Percentiles rank a stretch among this genome's conserved stretches.
Conservation (phyloP, 2,329 filamentous ascomycete species). For the Colletotrichum sp. region DNA sequence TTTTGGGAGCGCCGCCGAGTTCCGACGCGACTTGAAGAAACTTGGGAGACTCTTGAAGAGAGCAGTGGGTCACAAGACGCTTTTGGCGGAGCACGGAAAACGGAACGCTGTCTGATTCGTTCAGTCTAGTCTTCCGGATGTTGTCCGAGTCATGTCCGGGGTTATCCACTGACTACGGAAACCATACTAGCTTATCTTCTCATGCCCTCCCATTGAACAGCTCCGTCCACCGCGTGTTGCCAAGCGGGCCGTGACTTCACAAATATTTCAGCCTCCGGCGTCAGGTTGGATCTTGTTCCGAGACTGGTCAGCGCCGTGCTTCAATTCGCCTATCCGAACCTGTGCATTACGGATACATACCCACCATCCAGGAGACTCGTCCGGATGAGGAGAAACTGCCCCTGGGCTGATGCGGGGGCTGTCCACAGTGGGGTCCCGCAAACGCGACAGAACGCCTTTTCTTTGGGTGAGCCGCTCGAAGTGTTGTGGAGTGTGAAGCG, state of each 20-base stretch:
- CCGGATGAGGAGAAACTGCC: constrained; percentile 27
- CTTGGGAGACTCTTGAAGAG: not conserved
- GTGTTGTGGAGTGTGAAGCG: constrained; percentile 27
- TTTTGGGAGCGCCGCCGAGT: not conserved
- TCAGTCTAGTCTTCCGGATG: not conserved
- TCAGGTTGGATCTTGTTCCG: constrained; percentile 22
- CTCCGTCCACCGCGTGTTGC: constrained; percentile 23
- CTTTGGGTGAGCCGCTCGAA: constrained; percentile 26
- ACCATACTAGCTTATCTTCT: constrained; percentile 22
- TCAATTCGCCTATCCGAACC: not conserved
- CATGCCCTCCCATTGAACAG: constrained; percentile 29
- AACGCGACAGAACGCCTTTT: constrained; percentile 28
- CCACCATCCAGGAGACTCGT: constrained; percentile 26
- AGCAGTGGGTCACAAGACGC: not conserved
- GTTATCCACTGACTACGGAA: not conserved
- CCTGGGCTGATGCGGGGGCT: constrained; percentile 27
- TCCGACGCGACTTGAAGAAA: constrained; percentile 1
- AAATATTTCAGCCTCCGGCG: constrained; percentile 28
- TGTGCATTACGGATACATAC: constrained; percentile 20
- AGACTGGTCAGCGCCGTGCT: constrained; percentile 10
- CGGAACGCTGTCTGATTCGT: constrained; percentile 6
- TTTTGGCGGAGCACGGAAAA: not conserved
- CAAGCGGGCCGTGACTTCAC: constrained; percentile 30
- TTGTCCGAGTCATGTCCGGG: not conserved
- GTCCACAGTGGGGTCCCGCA: constrained; percentile 33